A percentile compares a stretch with the other conserved stretches of the same genome.
Conservation (phyloP, 164 flowering plant species). For the Magnolia officinalis region DNA sequence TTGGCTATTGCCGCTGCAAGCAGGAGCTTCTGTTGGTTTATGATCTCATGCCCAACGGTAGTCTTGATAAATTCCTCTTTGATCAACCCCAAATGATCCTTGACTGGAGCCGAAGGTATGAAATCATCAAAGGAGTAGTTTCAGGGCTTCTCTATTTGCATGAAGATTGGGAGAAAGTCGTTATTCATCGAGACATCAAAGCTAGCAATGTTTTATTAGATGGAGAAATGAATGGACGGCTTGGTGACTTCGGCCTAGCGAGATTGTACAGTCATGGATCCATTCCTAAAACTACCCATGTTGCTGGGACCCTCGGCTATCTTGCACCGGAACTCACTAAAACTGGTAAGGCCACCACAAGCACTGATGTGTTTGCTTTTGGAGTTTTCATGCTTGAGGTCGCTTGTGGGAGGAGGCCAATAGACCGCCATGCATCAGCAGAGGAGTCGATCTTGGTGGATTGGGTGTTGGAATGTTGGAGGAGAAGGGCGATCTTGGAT, state of each 20-base stretch:
- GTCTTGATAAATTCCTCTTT: slow-evolving; percentile 17
- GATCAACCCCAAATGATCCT: not conserved
- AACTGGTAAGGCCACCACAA: slow-evolving; percentile 13
- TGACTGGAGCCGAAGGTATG: slow-evolving; percentile 14
- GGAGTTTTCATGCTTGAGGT: slow-evolving; percentile 20
- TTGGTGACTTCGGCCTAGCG: slow-evolving; percentile 24
- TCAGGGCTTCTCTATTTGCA: slow-evolving; percentile 12
- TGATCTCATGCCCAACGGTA: not conserved
- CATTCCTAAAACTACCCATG: slow-evolving; percentile 32
- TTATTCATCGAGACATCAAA: slow-evolving; percentile 45
- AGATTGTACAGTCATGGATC: slow-evolving; percentile 17
- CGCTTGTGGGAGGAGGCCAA: slow-evolving; percentile 8
- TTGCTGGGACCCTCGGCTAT: slow-evolving; percentile 35
- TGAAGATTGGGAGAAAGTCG: slow-evolving; percentile 15
- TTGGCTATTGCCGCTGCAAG: slow-evolving; percentile 14
- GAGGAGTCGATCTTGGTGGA: slow-evolving; percentile 24
- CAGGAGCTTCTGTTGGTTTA: slow-evolving; percentile 16
- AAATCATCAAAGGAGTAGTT: slow-evolving; percentile 17
- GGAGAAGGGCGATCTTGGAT: slow-evolving; percentile 8
- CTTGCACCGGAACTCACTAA: slow-evolving; percentile 15
- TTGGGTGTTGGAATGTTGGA: slow-evolving; percentile 24
- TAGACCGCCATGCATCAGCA: not conserved
- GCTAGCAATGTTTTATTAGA: slow-evolving; percentile 46
- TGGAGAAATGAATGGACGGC: slow-evolving; percentile 18
- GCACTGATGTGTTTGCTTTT: slow-evolving; percentile 36